phyloP scores from a whole-genome alignment of 1,284 basidiomycete species.

The Entoloma clypeatum region DNA sequence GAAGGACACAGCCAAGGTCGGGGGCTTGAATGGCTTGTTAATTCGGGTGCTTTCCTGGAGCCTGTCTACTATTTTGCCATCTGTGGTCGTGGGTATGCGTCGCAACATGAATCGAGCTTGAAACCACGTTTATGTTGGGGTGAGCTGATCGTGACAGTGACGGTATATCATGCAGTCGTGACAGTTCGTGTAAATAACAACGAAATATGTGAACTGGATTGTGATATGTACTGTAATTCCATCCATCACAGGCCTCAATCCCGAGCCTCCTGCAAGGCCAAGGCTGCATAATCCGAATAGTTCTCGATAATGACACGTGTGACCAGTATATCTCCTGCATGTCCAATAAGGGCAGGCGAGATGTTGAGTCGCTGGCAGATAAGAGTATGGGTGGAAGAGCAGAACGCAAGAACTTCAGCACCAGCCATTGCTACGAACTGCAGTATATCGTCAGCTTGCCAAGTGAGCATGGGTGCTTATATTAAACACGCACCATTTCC shows the following conservation, averaged over 20 bases:
- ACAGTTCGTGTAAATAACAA: slow-evolving; percentile 15
- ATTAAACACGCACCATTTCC: slow-evolving; percentile 42
- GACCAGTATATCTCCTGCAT: slow-evolving; percentile 32
- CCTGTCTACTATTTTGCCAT: slow-evolving; percentile 62
- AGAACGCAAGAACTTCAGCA: slow-evolving; percentile 47
- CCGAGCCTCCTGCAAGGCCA: slow-evolving; percentile 32
- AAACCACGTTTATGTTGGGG: slow-evolving; percentile 2
- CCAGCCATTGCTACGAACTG: slow-evolving; percentile 54
- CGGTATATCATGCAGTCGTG: slow-evolving; percentile 15
- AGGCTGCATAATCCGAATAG: slow-evolving; percentile 39
- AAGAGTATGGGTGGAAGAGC: slow-evolving; percentile 42
- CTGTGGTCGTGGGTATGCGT: slow-evolving; percentile 62
- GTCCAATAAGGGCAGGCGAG: slow-evolving; percentile 30
- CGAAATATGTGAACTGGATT: slow-evolving; percentile 3
- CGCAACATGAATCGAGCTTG: slow-evolving; percentile 50
- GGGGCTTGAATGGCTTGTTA: slow-evolving; percentile 80
- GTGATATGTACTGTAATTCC: slow-evolving; percentile 4
- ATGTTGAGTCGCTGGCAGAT: slow-evolving; percentile 46
- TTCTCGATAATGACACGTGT: slow-evolving; percentile 40
- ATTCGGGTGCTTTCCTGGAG: slow-evolving; percentile 67
- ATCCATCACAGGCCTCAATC: slow-evolving; percentile 28
- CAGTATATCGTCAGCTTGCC: slow-evolving; percentile 10
- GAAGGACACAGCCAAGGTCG: slow-evolving; percentile 44
- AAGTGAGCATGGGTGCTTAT: slow-evolving; percentile 3
- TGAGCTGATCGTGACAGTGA: slow-evolving; percentile 15